Evolutionary conservation across 2,329 filamentous ascomycete species (phyloP).

Genomic region (Amylocarpus encephaloides): DNA sequence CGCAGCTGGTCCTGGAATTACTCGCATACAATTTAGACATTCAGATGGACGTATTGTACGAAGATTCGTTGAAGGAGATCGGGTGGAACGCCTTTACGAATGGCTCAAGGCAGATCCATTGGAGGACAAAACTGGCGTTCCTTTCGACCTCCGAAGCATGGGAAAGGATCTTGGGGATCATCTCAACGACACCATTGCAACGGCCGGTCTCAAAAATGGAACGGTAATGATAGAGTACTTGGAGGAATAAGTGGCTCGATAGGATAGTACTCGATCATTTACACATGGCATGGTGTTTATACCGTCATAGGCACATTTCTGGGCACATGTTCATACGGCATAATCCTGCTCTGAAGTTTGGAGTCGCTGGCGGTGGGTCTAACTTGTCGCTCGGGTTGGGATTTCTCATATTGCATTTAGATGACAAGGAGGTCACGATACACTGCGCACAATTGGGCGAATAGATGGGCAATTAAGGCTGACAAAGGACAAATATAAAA

Average conservation of each 20-base stretch:
- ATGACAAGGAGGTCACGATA: constrained; percentile 2
- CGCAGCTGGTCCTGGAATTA: constrained; percentile 61
- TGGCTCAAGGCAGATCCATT: constrained; percentile 89
- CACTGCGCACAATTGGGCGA: constrained; percentile 4
- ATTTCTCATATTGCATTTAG: constrained; percentile 7
- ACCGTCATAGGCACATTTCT: neutral
- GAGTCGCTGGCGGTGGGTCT: neutral
- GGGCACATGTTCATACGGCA: neutral
- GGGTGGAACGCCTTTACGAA: constrained; percentile 81
- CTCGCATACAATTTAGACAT: constrained; percentile 88
- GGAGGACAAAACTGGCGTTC: constrained; percentile 68
- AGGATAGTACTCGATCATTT: neutral
- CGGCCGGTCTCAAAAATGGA: constrained; percentile 82
- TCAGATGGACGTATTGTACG: constrained; percentile 79
- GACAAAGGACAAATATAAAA: neutral
- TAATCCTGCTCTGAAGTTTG: neutral
- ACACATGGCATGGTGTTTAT: constrained; percentile 5
- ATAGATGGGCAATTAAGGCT: neutral
- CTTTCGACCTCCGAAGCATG: constrained; percentile 86
- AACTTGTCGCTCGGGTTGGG: neutral
- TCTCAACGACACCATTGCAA: constrained; percentile 67
- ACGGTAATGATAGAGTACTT: constrained; percentile 94
- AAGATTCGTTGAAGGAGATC: constrained; percentile 71
- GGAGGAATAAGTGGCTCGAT: constrained; percentile 36
- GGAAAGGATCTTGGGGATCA: constrained; percentile 76